Evolutionary conservation across 305 asterid species (phyloP).

Genomic region (Fraxinus floribunda): DNA sequence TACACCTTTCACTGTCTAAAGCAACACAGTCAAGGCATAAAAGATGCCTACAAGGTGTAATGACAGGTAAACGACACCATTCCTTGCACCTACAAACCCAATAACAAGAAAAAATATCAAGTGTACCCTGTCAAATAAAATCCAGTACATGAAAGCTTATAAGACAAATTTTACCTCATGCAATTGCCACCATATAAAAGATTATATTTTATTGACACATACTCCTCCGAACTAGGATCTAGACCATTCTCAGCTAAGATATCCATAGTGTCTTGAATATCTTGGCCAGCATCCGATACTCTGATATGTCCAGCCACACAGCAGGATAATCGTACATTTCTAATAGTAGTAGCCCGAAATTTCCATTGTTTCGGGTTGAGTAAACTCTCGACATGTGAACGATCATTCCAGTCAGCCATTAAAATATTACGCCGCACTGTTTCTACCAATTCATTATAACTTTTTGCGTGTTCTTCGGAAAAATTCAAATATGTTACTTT

Average conservation of each 20-base stretch:
- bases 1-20: conserved; percentile 79
- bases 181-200: conserved; percentile 74
- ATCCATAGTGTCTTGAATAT: conserved; percentile 98
- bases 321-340: conserved; percentile 90
- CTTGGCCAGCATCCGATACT: conserved; percentile 86
- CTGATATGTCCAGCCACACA: conserved; percentile 95
- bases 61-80: conserved; percentile 95
- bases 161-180: conserved; percentile 57
- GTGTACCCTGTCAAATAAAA: conserved; percentile 24
- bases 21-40: conserved; percentile 93
- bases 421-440: conserved; percentile 84
- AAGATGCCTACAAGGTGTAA: conserved; percentile 93
- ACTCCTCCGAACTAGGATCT: conserved; percentile 68
- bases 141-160: conserved; percentile 24
- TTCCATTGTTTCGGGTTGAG: conserved; percentile 96
- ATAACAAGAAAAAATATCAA: conserved; percentile 27
- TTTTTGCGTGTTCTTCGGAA: conserved; percentile 78
- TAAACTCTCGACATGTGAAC: conserved; percentile 97
- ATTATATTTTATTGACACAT: conserved; percentile 53
- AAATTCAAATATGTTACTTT: conserved; percentile 68
- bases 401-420: conserved; percentile 97
- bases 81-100: conserved; percentile 59
- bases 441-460: conserved; percentile 93
- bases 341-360: conserved; percentile 73
- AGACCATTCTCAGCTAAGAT: conserved; percentile 62